Base-by-base conservation (phyloP, 768 basidiomycete species). In the Suillus cothurnatus region DNA sequence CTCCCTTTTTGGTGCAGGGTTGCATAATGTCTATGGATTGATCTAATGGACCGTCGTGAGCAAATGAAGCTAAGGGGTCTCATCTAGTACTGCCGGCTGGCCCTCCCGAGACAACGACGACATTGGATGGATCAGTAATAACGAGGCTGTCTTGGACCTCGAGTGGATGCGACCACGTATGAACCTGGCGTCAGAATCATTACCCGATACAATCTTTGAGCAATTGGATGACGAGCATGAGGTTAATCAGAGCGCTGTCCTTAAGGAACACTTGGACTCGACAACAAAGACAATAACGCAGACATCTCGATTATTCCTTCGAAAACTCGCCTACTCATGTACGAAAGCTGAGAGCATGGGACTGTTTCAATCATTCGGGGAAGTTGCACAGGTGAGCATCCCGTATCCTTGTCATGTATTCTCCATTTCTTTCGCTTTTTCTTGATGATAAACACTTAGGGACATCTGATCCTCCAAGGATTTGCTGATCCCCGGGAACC, bases 281-380 rank as follows among this genome's bases (percentile, higher is more conserved):
- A 68, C 70, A 1, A 78, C 79, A 65, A 69, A 75, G 32, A 86
- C 88, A 1, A 90, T 97, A 61, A 78, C 6, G 6, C 83, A 85
- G 64, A 96, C 95, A 0, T 84, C 86, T 1, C 86, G 96, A 4
- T 80, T 99, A 2, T 99, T 99, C 72, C 79, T 99, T 6, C 93
- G 97, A n/a, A 99, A 99, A 73, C 77, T 99, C 19, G 83, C 95
- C 0, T 99, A 94, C 72, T 86, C 88, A 0, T 93, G 92, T 64
- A 89, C 90, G 7, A 85, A 91, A n/a, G 76, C 81, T 2, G 95
- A 97, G 59, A 78, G 99, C 1, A 71, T 75, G 3, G 81, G 83
- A 15, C 81, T 89, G 2, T 95, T 95, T 74, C 73, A 76, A 4
- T 80, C 84, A 0, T 93, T 86, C 72, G 96, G 95, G 11, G 81